Conservation (phyloP, 1,284 basidiomycete genomes). For the Melampsora americana region DNA sequence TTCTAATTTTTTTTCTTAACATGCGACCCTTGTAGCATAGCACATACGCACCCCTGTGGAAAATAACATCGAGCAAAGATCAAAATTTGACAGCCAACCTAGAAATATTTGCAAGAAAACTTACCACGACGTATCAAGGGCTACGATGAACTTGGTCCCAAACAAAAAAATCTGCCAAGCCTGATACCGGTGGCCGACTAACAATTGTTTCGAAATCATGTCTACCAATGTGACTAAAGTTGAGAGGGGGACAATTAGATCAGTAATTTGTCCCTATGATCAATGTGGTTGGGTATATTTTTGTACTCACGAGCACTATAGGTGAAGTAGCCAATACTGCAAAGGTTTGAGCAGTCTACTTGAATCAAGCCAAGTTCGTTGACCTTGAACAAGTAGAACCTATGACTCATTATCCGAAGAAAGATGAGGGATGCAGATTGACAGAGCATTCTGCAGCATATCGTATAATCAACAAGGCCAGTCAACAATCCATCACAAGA, state of each 20-base stretch:
- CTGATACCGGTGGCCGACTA: not conserved
- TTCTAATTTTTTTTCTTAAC: not conserved
- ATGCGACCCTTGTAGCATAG: not conserved
- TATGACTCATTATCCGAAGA: not conserved
- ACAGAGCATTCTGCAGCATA: not conserved
- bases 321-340: not conserved
- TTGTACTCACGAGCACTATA: constrained; percentile 1
- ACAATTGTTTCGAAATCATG: not conserved
- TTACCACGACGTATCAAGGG: constrained; percentile 9
- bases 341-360: constrained; percentile 1
- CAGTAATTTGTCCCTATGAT: not conserved
- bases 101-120: not conserved
- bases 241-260: not conserved
- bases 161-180: constrained; percentile 2
- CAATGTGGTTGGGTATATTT: not conserved
- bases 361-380: constrained; percentile 4
- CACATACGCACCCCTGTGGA: not conserved
- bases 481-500: not conserved
- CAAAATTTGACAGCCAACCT: not conserved
- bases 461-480: not conserved
- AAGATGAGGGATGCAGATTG: not conserved
- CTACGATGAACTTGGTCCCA: constrained; percentile 6
- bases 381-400: not conserved
- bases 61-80: not conserved
- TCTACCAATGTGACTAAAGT: not conserved